These are phyloP conservation scores for Colletotrichum eremochloae DNA, from an alignment of 2,329 filamentous ascomycete genomes.

Conservation along the genomic window DNA sequence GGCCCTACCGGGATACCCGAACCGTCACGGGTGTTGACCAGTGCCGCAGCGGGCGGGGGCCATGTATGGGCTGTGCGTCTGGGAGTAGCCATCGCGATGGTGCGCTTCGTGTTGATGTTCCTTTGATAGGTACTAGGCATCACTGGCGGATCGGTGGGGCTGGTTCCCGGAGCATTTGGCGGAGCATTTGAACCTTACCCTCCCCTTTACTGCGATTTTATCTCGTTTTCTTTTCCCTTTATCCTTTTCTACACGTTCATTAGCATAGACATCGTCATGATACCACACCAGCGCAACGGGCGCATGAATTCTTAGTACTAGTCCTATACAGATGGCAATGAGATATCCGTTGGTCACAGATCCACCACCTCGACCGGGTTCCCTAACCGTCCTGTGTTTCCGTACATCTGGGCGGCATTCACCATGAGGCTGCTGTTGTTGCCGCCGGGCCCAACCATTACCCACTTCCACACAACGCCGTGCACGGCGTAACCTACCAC, in stretches of 20 bases:
- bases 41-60: constrained; percentile 19
- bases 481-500: constrained; percentile 61
- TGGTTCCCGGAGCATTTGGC: constrained; percentile 36
- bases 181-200: constrained; percentile 20
- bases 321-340: constrained; percentile 4
- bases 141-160: constrained; percentile 8
- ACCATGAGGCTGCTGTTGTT: constrained; percentile 66
- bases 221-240: neutral
- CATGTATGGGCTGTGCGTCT: constrained; percentile 25
- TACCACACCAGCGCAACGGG: constrained; percentile 43
- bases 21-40: constrained; percentile 26
- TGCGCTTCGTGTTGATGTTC: constrained; percentile 33
- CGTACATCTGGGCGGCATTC: constrained; percentile 69
- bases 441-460: constrained; percentile 66
- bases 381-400: constrained; percentile 63
- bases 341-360: constrained; percentile 44
- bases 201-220: neutral
- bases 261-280: constrained; percentile 40
- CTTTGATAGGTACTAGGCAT: constrained; percentile 8
- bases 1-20: constrained; percentile 15
- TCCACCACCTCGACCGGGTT: constrained; percentile 56
- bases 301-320: constrained; percentile 20
- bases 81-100: constrained; percentile 21
- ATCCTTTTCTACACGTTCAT: constrained; percentile 34
- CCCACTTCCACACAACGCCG: constrained; percentile 67